Base-by-base conservation (phyloP, 164 flowering plant genomes). In the Kalanchoe fedtschenkoi region DNA sequence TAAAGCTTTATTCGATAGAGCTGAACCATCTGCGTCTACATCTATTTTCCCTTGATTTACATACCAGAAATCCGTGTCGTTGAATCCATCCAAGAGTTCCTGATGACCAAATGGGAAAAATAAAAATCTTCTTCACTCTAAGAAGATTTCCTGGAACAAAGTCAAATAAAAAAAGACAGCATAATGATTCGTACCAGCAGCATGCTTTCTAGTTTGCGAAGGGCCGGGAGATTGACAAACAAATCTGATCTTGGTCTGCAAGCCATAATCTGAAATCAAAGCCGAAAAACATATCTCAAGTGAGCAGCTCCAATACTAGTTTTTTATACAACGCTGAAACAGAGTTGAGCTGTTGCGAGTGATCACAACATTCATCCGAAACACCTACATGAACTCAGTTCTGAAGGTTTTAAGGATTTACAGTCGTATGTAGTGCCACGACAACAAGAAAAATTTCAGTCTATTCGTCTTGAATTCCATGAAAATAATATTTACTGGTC, bases 11-110 rank as follows among this genome's bases (percentile, higher is more conserved):
- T 76, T 80, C 58, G 80, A 80, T 41, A 96, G 81, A 58, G 78
- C 75, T 14, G 93, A 83, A 1, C 85, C 88, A 75, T 82, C 84
- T 32, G 78, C 76, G 26, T 84, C 86, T 19, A 83, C 56, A 42
- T 86, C 79, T 68, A 78, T 44, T 17, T 88, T 76, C 19, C 95
- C 99, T 78, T 91, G 89, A 70, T 88, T 97, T 22, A 90, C 82
- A 63, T 93, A 93, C 97, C 97, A 93, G 70, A 93, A 93, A 42
- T 93, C 99, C 0, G 83, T 82, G 13, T 73, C 39, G 13, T 44
- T 65, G 66, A 90, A 90, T 66, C 87, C 76, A 64, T 93, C 99
- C 62, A 93, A 66, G 66, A 88, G 47, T n/a, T 43, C 47, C 47
- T n/a, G 47, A n/a, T n/a, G n/a, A n/a, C n/a, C n/a, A n/a, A n/a